phyloP scores from a whole-genome alignment of 2,329 filamentous ascomycete species.

The Alternaria postmessia region DNA sequence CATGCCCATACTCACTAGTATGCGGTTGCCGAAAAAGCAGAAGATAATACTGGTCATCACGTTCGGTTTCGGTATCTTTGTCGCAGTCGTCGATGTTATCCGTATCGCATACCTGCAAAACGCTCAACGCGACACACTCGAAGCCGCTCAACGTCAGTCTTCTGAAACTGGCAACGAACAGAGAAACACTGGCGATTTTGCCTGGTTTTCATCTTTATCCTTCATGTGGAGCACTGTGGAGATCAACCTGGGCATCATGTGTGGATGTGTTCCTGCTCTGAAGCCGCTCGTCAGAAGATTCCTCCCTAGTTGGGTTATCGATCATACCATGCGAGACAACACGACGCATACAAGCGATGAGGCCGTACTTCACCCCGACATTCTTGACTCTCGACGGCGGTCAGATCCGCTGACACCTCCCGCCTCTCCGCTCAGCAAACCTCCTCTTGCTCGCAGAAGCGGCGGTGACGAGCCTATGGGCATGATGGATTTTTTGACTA shows the following conservation, averaged over 20 bases:
- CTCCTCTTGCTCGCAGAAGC: slow-evolving; percentile 27
- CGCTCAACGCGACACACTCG: slow-evolving; percentile 63
- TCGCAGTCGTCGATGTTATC: slow-evolving; percentile 86
- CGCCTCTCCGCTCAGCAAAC: slow-evolving; percentile 35
- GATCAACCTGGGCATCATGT: slow-evolving; percentile 88
- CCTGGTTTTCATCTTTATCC: slow-evolving; percentile 79
- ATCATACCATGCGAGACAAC: slow-evolving; percentile 48
- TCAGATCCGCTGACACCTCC: slow-evolving; percentile 34
- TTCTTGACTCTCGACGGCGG: slow-evolving; percentile 29
- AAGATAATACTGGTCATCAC: slow-evolving; percentile 88
- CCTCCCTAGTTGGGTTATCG: slow-evolving; percentile 64
- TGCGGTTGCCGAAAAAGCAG: slow-evolving; percentile 84
- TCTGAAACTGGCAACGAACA: slow-evolving; percentile 37
- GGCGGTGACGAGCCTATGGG: slow-evolving; percentile 47
- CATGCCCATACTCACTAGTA: slow-evolving; percentile 79
- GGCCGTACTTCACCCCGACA: slow-evolving; percentile 34
- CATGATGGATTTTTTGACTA: slow-evolving; percentile 64
- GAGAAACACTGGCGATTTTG: slow-evolving; percentile 60
- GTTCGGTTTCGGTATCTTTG: slow-evolving; percentile 86
- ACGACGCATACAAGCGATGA: slow-evolving; percentile 42
- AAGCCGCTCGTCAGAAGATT: slow-evolving; percentile 81
- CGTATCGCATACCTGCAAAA: slow-evolving; percentile 89
- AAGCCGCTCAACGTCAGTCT: slow-evolving; percentile 46
- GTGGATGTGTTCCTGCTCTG: slow-evolving; percentile 88
- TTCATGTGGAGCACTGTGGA: slow-evolving; percentile 96